phyloP scores from a whole-genome alignment of 2,329 filamentous ascomycete genomes.

The Knufia petricola region DNA sequence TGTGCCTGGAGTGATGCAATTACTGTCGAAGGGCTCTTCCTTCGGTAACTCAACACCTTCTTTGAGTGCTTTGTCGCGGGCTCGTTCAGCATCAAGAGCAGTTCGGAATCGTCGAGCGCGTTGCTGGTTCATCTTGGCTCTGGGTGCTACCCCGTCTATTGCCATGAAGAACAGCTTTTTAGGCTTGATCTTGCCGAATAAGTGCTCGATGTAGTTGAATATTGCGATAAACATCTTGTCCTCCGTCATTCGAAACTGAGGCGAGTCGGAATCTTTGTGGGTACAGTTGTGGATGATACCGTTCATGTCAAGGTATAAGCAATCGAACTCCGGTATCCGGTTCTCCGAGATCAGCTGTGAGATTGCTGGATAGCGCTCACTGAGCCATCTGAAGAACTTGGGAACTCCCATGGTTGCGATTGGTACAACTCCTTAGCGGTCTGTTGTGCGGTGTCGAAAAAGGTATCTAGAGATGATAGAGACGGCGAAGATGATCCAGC shows the following conservation, averaged over 20 bases:
- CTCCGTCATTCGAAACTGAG: slow-evolving; percentile 85
- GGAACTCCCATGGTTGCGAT: slow-evolving; percentile 53
- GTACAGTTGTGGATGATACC: slow-evolving; percentile 99
- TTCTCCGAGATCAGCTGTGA: slow-evolving; percentile 98
- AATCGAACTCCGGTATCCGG: slow-evolving; percentile 97
- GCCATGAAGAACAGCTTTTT: slow-evolving; percentile 99
- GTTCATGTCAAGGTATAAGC: slow-evolving; percentile 85
- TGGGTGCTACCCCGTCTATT: slow-evolving; percentile 91
- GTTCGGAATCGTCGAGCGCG: slow-evolving; percentile 90
- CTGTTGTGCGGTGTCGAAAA: not conserved
- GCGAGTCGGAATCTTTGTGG: slow-evolving; percentile 88
- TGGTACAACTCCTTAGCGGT: not conserved
- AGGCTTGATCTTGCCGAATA: slow-evolving; percentile 97
- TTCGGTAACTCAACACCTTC: slow-evolving; percentile 90
- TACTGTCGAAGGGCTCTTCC: slow-evolving; percentile 94
- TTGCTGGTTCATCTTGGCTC: slow-evolving; percentile 99
- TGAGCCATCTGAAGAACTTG: slow-evolving; percentile 98
- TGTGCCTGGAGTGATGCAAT: slow-evolving; percentile 93
- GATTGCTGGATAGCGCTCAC: slow-evolving; percentile 95
- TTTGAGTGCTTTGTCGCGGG: slow-evolving; percentile 80
- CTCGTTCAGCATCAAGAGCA: slow-evolving; percentile 78
- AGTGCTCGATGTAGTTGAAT: slow-evolving; percentile 98
- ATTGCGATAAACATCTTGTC: slow-evolving; percentile 99
- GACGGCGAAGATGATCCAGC: not conserved
- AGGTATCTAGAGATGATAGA: not conserved